Evolutionary conservation across 2,329 filamentous ascomycete species (phyloP).

Genomic region (Rhinocladiella mackenziei): DNA sequence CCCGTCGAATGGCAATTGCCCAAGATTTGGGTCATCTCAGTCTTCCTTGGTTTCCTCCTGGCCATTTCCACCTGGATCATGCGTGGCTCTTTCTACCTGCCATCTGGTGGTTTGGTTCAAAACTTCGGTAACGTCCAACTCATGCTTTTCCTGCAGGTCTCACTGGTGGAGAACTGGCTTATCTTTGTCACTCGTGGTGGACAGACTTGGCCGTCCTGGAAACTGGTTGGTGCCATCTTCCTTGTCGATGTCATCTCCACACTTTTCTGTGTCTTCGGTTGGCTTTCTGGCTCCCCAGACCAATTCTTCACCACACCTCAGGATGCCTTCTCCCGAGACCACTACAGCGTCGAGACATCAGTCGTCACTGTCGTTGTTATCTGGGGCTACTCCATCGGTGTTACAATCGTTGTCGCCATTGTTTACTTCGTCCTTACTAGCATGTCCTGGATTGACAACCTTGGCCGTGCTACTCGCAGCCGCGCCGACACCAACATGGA

Average conservation of each 20-base stretch:
- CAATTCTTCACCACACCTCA: constrained; percentile 39
- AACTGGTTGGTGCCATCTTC: constrained; percentile 67
- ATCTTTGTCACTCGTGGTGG: constrained; percentile 92
- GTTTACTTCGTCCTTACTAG: constrained; percentile 49
- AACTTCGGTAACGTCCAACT: constrained; percentile 71
- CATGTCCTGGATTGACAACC: constrained; percentile 47
- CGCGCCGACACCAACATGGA: constrained; percentile 52
- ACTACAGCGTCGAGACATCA: constrained; percentile 34
- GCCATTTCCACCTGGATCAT: constrained; percentile 69
- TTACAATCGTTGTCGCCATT: constrained; percentile 51
- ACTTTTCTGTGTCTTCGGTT: constrained; percentile 71
- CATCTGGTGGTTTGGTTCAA: constrained; percentile 68
- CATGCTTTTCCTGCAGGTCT: constrained; percentile 84
- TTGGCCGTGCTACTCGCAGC: constrained; percentile 50
- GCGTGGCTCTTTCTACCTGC: constrained; percentile 65
- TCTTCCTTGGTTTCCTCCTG: constrained; percentile 64
- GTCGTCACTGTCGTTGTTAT: constrained; percentile 53
- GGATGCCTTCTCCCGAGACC: constrained; percentile 15
- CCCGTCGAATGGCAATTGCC: constrained; percentile 77
- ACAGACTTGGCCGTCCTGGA: constrained; percentile 70
- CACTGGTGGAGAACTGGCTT: constrained; percentile 91
- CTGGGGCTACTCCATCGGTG: constrained; percentile 52
- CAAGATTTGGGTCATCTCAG: constrained; percentile 75
- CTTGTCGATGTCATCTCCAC: constrained; percentile 68
- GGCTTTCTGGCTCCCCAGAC: constrained; percentile 56